phyloP scores from a whole-genome alignment of 768 basidiomycete species.

The Suillus alpinus region DNA sequence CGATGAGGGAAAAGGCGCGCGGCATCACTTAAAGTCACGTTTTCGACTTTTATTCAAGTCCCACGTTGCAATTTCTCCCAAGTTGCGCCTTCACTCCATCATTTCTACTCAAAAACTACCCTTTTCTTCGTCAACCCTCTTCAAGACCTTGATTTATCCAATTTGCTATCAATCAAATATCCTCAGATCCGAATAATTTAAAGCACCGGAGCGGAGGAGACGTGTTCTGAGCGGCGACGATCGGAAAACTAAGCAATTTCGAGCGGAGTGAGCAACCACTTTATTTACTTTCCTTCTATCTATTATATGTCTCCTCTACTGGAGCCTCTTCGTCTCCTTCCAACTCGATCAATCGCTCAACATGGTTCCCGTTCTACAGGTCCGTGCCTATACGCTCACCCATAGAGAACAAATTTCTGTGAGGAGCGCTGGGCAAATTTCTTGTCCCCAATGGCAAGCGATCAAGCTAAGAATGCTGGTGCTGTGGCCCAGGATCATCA shows the following conservation, averaged over 20 bases:
- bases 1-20: conserved; percentile 16
- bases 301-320: conserved; percentile 2
- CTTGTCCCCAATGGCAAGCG: conserved; percentile 30
- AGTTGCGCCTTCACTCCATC: conserved; percentile 25
- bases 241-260: conserved; percentile 36
- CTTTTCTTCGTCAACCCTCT: conserved; percentile 2
- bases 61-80: conserved; percentile 29
- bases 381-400: conserved; percentile 30
- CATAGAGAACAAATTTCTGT: conserved; percentile 26
- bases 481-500: conserved; percentile 33
- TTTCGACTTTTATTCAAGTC: conserved; percentile 22
- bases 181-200: conserved; percentile 8
- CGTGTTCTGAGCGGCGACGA: conserved; percentile 36
- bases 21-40: conserved; percentile 10
- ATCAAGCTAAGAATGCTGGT: conserved; percentile 33
- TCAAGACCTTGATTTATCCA: conserved; percentile 7
- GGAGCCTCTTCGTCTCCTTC: background rate
- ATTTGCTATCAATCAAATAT: conserved; percentile 8
- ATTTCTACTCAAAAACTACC: conserved; percentile 9
- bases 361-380: conserved; percentile 19
- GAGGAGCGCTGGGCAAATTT: conserved; percentile 23
- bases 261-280: conserved; percentile 31
- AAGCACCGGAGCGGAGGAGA: conserved; percentile 14
- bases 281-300: conserved; percentile 11
- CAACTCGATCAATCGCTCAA: conserved; percentile 7